Evolutionary conservation across 2,329 filamentous ascomycete species (phyloP).

Genomic region (Coccinonectria pachysandricola): DNA sequence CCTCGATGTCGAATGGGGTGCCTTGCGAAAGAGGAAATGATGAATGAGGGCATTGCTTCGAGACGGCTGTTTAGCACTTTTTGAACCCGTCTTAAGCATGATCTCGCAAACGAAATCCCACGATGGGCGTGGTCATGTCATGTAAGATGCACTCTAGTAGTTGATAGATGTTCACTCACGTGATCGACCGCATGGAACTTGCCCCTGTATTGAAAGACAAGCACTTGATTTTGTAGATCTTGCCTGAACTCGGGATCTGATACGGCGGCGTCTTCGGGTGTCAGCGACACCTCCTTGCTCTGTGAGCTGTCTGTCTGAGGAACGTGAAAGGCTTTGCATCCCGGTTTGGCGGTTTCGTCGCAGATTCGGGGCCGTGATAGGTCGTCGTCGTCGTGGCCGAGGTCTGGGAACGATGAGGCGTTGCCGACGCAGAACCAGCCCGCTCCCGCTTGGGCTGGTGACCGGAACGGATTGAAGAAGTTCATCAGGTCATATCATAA

Average conservation of each 20-base stretch:
- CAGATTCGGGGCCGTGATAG: conserved; percentile 30
- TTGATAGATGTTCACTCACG: no score
- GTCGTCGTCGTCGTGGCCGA: conserved; percentile 29
- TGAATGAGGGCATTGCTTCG: conserved; percentile 60
- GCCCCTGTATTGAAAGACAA: conserved; percentile 54
- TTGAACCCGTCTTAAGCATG: no score
- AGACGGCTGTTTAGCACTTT: no score
- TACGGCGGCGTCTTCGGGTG: conserved; percentile 23
- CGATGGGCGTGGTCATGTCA: rapidly evolving
- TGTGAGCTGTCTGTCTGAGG: conserved; percentile 29
- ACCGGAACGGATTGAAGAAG: no score
- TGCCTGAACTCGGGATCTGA: conserved; percentile 16
- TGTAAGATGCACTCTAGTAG: no score
- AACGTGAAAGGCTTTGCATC: conserved; percentile 50
- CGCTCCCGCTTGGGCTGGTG: no score
- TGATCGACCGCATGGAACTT: conserved; percentile 60
- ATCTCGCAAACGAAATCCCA: no score
- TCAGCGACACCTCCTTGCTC: conserved; percentile 26
- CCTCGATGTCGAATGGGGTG: conserved; percentile 59
- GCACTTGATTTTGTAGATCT: conserved; percentile 46
- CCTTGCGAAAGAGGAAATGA: conserved; percentile 56
- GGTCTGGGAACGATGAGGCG: conserved; percentile 44
- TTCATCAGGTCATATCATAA: no score
- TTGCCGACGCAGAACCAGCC: conserved; percentile 46
- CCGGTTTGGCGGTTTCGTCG: conserved; percentile 29